Percentiles rank a stretch among this genome's conserved stretches.
phyloP scores from a whole-genome alignment of 2,329 filamentous ascomycete genomes.

The Chrysoporthe austroafricana region DNA sequence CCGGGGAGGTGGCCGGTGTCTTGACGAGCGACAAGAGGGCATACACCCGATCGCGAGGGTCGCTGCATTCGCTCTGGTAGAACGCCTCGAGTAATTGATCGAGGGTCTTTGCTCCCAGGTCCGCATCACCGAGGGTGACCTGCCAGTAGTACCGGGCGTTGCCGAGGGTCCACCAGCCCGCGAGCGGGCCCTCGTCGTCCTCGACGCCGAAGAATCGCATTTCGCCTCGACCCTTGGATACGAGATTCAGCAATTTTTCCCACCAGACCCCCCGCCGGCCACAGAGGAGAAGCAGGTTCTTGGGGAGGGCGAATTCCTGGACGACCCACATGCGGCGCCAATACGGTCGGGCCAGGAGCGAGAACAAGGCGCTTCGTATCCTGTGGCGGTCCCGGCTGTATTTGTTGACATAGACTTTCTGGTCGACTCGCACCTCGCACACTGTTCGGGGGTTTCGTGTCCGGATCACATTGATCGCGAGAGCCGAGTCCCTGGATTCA shows the following conservation, averaged over 20 bases:
- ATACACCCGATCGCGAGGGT: constrained; percentile 17
- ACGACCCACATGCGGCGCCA: constrained; percentile 26
- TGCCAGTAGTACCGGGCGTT: constrained; percentile 19
- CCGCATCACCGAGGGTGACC: not conserved
- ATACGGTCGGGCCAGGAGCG: constrained; percentile 18
- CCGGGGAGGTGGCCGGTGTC: not conserved
- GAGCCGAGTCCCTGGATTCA: not conserved
- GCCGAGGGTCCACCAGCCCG: constrained; percentile 17
- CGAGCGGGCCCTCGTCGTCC: constrained; percentile 10
- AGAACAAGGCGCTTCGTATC: constrained; percentile 8
- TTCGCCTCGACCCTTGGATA: constrained; percentile 8
- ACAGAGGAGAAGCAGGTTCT: constrained; percentile 18
- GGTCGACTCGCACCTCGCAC: not conserved
- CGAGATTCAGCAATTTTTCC: constrained; percentile 13
- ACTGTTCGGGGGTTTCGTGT: constrained; percentile 3
- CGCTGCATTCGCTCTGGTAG: constrained; percentile 15
- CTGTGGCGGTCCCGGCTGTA: not conserved
- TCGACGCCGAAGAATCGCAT: constrained; percentile 5
- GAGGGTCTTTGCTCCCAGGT: constrained; percentile 1
- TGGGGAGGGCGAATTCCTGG: constrained; percentile 22
- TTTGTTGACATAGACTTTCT: not conserved
- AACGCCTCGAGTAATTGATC: constrained; percentile 16
- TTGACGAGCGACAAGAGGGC: constrained; percentile 19
- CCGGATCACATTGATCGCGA: constrained; percentile 13
- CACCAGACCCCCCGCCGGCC: constrained; percentile 14